Evolutionary conservation across 2,329 filamentous ascomycete genomes (phyloP), one percentile per base, ranked within the genome.

Genomic region (Fusarium avenaceum): DNA sequence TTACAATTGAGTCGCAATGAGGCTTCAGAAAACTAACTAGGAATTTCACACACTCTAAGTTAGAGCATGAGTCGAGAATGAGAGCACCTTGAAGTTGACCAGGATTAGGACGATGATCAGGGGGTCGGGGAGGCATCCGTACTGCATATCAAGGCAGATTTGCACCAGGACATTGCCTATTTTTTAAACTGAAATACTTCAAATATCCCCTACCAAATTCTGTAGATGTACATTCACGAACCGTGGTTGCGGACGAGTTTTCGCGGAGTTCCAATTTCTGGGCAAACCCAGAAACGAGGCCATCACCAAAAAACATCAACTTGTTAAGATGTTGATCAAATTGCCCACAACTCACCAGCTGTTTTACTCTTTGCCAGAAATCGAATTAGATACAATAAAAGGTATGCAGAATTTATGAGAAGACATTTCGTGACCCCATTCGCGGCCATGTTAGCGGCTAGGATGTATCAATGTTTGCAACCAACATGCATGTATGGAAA

Each of bases 401-500:
- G 20, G 28, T 61, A 13, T 42, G 3, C 61, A 45, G 1, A 52
- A 46, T 32, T 13, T 17, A 17, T 2, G 9, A 14, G 11, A 22
- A 8, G 20, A 50, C 26, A 28, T 28, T 7, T 17, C 7, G 15
- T 8, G 19, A 57, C 57, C 38, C 17, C 39, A 11, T 26, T 13
- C 39, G 11, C 30, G 20, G 44, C 28, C n/a, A 17, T 33, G 11
- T 20, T 26, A 11, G 14, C n/a, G 15, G 35, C 40, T 24, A 48
- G 45, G n/a, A 35, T 48, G 24, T 42, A 40, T n/a, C 39, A 5
- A 11, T 32, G 22, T 47, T 52, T n/a, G 9, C n/a, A 43, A 43
- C 60, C 63, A 65, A 51, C 63, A 32, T 35, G 33, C 60, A 65
- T 65, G 38, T 17, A 32, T 17, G 38, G 19, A n/a, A 9, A 6